Conservation (phyloP, 345 rosid species). For the Salix arbutifolia region DNA sequence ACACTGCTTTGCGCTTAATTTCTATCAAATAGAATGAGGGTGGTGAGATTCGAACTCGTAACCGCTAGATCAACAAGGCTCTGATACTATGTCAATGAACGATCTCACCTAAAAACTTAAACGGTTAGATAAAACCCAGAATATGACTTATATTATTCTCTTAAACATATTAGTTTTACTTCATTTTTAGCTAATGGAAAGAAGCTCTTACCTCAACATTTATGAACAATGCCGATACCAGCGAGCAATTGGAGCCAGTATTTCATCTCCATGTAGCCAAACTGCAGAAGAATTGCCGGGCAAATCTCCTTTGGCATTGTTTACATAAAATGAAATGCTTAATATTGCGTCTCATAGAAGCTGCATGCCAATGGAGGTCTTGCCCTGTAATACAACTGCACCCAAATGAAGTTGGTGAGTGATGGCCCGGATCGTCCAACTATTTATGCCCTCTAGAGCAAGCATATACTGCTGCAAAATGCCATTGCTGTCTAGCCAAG, state of each 20-base stretch:
- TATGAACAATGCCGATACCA: neutral
- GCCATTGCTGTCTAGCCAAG: neutral
- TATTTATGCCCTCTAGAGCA: slow-evolving; percentile 23
- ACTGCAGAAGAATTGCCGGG: slow-evolving; percentile 46
- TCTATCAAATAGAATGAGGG: too few species aligned
- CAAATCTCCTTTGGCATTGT: slow-evolving; percentile 52
- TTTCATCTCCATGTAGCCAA: neutral
- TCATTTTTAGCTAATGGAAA: neutral
- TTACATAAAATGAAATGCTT: slow-evolving; percentile 3
- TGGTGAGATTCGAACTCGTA: too few species aligned
- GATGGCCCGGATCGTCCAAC: too few species aligned
- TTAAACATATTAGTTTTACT: too few species aligned
- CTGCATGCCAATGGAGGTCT: slow-evolving; percentile 38
- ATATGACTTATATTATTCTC: too few species aligned
- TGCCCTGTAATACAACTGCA: slow-evolving; percentile 46
- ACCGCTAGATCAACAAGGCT: too few species aligned
- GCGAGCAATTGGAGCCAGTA: neutral
- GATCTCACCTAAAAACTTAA: too few species aligned
- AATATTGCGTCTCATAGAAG: slow-evolving; percentile 1
- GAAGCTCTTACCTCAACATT: neutral
- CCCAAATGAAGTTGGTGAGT: neutral
- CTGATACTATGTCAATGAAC: too few species aligned
- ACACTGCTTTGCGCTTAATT: too few species aligned
- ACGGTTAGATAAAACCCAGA: too few species aligned
- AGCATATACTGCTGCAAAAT: slow-evolving; percentile 43